Conservation (phyloP, 805 yeast genomes). For the Teunomyces stri region DNA sequence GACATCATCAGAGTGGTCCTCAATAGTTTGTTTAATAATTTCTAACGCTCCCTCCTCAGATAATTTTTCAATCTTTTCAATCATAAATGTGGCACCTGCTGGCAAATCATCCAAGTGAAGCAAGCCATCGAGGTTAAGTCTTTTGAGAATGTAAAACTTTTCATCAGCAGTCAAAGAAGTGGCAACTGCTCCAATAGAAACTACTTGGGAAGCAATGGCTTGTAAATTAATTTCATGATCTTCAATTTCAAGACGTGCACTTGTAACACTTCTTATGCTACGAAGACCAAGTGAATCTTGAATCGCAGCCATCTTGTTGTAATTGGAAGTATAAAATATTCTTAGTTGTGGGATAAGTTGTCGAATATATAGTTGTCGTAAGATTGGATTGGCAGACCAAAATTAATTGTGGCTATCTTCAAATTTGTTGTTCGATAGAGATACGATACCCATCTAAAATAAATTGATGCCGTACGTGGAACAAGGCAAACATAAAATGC, state of each 20-base stretch:
- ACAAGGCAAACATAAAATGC: background rate
- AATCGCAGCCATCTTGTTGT: background rate
- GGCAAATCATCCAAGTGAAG: slow-evolving; percentile 29
- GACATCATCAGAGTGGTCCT: slow-evolving; percentile 37
- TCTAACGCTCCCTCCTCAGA: slow-evolving; percentile 37
- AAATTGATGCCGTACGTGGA: background rate
- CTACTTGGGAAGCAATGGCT: slow-evolving; percentile 19
- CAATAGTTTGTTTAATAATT: slow-evolving; percentile 38
- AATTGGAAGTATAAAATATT: background rate
- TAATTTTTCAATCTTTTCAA: slow-evolving; percentile 37
- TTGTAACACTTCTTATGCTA: background rate
- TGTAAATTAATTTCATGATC: slow-evolving; percentile 13
- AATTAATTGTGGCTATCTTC: background rate
- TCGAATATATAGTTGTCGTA: background rate
- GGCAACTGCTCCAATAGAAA: slow-evolving; percentile 27
- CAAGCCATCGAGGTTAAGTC: slow-evolving; percentile 26
- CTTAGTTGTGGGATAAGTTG: background rate
- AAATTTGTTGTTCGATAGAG: background rate
- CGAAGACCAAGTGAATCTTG: slow-evolving; percentile 1
- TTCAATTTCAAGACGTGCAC: slow-evolving; percentile 7
- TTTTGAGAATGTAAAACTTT: slow-evolving; percentile 25
- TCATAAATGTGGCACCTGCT: slow-evolving; percentile 34
- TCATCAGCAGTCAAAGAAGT: slow-evolving; percentile 21
- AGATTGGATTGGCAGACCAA: background rate
- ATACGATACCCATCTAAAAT: background rate